A percentile compares a stretch with the other conserved stretches of the same genome.
phyloP scores from a whole-genome alignment of 345 rosid genomes.

The Hibiscus mutabilis region DNA sequence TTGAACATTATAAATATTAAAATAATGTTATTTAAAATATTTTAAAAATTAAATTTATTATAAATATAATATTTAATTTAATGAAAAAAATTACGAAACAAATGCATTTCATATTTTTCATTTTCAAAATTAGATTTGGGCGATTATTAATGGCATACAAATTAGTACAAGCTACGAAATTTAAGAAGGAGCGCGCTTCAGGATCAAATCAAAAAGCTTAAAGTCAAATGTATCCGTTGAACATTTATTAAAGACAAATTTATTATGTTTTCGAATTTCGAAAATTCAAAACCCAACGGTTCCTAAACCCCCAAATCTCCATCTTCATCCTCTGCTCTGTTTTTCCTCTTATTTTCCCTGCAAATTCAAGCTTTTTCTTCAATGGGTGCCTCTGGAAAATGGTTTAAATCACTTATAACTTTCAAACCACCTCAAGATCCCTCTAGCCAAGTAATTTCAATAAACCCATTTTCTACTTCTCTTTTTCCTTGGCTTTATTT shows the following conservation, averaged over 20 bases:
- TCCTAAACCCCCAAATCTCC: slow-evolving; percentile 1
- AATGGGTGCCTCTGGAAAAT: slow-evolving; percentile 78
- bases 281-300: slow-evolving; percentile 33
- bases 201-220: slow-evolving; percentile 7
- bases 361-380: slow-evolving; percentile 14
- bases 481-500: background rate
- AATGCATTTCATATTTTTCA: too few relatives aligned
- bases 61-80: too few relatives aligned
- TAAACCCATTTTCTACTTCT: background rate
- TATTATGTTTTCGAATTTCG: slow-evolving; percentile 30
- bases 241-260: background rate
- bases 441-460: slow-evolving; percentile 32
- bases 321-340: slow-evolving; percentile 3
- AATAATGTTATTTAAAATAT: too few relatives aligned
- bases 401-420: slow-evolving; percentile 58
- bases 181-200: background rate
- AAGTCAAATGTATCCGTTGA: slow-evolving; percentile 26
- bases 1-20: too few relatives aligned
- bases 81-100: too few relatives aligned
- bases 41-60: too few relatives aligned
- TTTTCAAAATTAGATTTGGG: background rate
- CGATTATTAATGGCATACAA: background rate
- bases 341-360: background rate
- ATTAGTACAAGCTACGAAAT: background rate
- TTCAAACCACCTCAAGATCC: slow-evolving; percentile 32